phyloP scores from a whole-genome alignment of 352 stramenopile species.

The Phytopythium chamaehyphon region DNA sequence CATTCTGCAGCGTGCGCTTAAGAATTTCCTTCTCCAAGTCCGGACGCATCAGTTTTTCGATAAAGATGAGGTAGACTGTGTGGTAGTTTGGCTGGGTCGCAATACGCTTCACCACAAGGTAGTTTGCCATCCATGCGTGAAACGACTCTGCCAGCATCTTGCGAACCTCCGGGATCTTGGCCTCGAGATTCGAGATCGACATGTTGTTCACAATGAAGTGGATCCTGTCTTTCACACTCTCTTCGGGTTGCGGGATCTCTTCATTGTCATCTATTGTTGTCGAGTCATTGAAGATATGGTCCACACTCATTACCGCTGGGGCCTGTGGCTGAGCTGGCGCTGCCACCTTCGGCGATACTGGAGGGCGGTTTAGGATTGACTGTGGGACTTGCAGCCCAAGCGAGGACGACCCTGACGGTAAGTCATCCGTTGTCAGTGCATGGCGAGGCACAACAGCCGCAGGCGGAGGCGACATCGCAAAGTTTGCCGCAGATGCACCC shows the following conservation, averaged over 20 bases:
- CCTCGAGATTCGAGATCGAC: conserved; percentile 95
- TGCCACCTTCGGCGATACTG: conserved; percentile 39
- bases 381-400: conserved; percentile 34
- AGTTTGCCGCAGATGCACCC: background rate
- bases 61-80: conserved; percentile 96
- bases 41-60: conserved; percentile 94
- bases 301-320: conserved; percentile 58
- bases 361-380: conserved; percentile 39
- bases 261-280: conserved; percentile 60
- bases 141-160: conserved; percentile 92
- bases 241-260: conserved; percentile 64
- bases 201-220: conserved; percentile 99
- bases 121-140: conserved; percentile 98
- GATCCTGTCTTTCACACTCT: conserved; percentile 93
- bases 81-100: conserved; percentile 99
- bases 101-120: conserved; percentile 98
- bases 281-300: conserved; percentile 82
- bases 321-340: conserved; percentile 35
- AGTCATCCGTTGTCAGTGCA: conserved; percentile 5
- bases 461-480: conserved; percentile 1
- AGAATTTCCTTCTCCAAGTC: conserved; percentile 94
- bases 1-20: conserved; percentile 93
- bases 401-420: conserved; percentile 1
- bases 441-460: background rate
- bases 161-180: conserved; percentile 95